A percentile compares a stretch with the other conserved stretches of the same genome.
These are phyloP conservation scores for Leishmania guyanensis DNA, from an alignment of 208 protist species.

Conservation along the genomic window DNA sequence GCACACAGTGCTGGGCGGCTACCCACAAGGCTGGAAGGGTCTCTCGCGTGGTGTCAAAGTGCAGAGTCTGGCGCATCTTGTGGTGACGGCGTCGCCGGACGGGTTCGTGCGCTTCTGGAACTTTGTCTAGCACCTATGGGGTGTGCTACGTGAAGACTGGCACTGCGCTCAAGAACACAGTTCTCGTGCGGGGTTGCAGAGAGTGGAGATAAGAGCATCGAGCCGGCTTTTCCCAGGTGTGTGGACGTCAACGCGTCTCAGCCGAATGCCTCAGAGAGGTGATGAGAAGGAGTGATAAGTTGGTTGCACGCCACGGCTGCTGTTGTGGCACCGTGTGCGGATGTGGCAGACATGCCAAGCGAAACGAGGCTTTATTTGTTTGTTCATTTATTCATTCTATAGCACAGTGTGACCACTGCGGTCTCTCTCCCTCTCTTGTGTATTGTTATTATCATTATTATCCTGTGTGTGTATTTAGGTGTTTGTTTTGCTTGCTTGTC, in stretches of 20 bases:
- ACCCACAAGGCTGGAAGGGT: conserved; percentile 78
- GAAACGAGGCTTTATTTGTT: background rate
- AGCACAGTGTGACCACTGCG: background rate
- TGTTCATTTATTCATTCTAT: conserved; percentile 2
- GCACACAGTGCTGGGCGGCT: conserved; percentile 71
- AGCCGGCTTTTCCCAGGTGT: background rate
- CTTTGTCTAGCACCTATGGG: conserved; percentile 49
- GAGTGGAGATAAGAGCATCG: background rate
- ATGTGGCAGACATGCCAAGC: background rate
- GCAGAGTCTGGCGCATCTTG: conserved; percentile 39
- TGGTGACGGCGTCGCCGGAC: conserved; percentile 83
- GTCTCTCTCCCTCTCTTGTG: background rate
- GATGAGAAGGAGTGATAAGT: background rate
- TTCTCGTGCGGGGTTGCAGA: background rate
- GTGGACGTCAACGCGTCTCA: background rate
- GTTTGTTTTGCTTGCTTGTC: conserved; percentile 5
- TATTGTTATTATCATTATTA: background rate
- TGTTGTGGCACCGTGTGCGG: background rate
- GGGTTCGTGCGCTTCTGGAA: conserved; percentile 81
- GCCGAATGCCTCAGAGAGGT: background rate
- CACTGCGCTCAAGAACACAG: background rate
- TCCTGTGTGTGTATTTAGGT: conserved; percentile 1
- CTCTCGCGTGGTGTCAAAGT: conserved; percentile 80
- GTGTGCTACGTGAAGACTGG: background rate
- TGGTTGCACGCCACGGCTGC: background rate